A percentile compares a stretch with the other conserved stretches of the same genome.
Conservation (phyloP, 306 rosid genomes). For the Elaeagnus macrophylla region DNA sequence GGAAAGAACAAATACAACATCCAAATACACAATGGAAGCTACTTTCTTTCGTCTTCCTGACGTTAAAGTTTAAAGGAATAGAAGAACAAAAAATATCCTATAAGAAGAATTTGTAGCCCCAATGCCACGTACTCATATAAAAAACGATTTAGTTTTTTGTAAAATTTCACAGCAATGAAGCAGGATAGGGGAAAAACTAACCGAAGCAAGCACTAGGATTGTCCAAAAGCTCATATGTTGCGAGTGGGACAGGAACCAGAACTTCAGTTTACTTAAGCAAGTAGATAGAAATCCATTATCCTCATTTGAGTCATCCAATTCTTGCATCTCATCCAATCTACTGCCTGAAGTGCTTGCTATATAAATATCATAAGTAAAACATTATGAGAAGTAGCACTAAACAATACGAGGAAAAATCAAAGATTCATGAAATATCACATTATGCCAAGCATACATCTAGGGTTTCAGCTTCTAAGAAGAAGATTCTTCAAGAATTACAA, state of each 20-base stretch:
- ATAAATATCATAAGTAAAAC: slow-evolving; percentile 11
- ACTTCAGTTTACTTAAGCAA: slow-evolving; percentile 43
- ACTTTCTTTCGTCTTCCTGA: too few species aligned
- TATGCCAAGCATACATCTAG: not conserved
- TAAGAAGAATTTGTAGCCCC: not conserved
- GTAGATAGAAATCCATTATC: slow-evolving; percentile 43
- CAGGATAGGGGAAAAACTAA: slow-evolving; percentile 37
- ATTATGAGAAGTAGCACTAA: not conserved
- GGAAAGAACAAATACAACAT: not conserved
- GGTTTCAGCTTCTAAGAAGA: too few species aligned
- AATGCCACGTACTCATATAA: too few species aligned
- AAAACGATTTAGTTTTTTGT: too few species aligned
- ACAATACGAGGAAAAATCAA: not conserved
- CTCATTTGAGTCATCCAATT: slow-evolving; percentile 49
- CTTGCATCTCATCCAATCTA: slow-evolving; percentile 56
- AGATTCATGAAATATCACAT: not conserved
- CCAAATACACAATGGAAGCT: not conserved
- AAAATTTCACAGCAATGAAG: slow-evolving; percentile 21
- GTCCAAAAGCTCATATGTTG: slow-evolving; percentile 77
- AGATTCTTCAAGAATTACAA: too few species aligned
- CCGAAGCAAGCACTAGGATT: slow-evolving; percentile 94
- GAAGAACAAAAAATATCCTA: not conserved
- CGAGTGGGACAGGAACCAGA: slow-evolving; percentile 70
- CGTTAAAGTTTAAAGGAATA: not conserved
- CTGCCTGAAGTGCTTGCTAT: slow-evolving; percentile 72